Evolutionary conservation across 371 early-diverging fungal species (phyloP), one percentile per base, ranked within the genome.

Genomic region (Parasitella parasitica): DNA sequence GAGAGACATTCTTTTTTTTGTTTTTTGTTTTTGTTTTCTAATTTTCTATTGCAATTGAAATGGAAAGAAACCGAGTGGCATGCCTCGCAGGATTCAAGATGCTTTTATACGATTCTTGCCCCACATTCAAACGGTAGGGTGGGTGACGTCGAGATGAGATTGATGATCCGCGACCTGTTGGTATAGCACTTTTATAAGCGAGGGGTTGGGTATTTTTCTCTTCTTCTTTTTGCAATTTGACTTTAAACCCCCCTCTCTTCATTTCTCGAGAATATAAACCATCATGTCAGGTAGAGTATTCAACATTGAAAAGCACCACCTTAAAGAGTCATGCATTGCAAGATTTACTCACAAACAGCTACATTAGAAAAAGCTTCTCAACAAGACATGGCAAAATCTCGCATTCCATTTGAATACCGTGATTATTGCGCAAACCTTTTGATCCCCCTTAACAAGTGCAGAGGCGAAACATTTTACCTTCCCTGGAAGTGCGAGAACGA

Each of bases 401-500:
- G 89, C 51, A 84, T 97, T 60, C 97, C 97, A 18, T 72, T 95
- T 39, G 89, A 88, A 56, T 95, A 87, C 81, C 89, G 97, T 57
- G 97, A 97, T 85, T 94, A 90, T 76, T 97, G 97, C 76, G 92
- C 97, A 32, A 91, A 95, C 67, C 77, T 96, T 57, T 83, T 94
- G 50, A 89, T 94, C 57, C 91, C 90, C 27, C 79, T 97, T 48
- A 95, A 96, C 89, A 89, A 93, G 72, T 97, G 97, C 81, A 84
- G 96, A 46, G 84, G 84, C 59, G 89, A 89, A 58, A 91, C 87
- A 63, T 89, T 84, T 68, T 96, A 92, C 73, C 70, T 94, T 65
- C 95, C 96, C 37, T 96, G 95, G 95, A 91, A 91, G 78, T 97
- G 97, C 79, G 90, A 89, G 67, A 87, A 88, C 67, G 94, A 96